Conservation (phyloP, 768 basidiomycete genomes). For the Suillus clintonianus region DNA sequence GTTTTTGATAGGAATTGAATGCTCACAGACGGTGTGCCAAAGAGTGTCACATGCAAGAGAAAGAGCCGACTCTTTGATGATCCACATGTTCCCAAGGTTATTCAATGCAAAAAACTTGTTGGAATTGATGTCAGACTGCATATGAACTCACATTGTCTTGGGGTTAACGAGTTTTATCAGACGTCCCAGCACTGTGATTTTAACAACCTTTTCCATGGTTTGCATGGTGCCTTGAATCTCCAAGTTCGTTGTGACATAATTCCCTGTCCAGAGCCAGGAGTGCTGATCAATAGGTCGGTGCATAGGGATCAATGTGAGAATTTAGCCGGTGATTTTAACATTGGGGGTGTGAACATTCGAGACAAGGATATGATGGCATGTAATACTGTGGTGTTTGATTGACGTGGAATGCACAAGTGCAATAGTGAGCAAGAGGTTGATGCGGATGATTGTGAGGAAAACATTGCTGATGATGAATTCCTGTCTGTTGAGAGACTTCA, state of each 20-base stretch:
- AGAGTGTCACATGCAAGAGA: background rate
- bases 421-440: background rate
- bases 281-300: background rate
- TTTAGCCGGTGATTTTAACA: background rate
- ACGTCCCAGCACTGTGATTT: background rate
- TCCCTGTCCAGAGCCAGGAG: background rate
- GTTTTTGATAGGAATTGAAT: background rate
- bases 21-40: background rate
- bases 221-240: background rate
- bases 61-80: background rate
- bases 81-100: background rate
- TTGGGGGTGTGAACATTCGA: background rate
- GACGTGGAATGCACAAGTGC: background rate
- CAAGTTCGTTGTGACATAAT: background rate
- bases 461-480: background rate
- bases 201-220: background rate
- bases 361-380: background rate
- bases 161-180: background rate
- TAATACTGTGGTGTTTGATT: background rate
- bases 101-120: background rate
- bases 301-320: background rate
- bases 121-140: background rate
- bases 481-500: background rate
- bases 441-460: background rate
- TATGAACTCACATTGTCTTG: background rate